A percentile compares a stretch with the other conserved stretches of the same genome.
These are phyloP conservation scores for Phytophthora podocarpi DNA, from an alignment of 352 stramenopile species.

Conservation along the genomic window DNA sequence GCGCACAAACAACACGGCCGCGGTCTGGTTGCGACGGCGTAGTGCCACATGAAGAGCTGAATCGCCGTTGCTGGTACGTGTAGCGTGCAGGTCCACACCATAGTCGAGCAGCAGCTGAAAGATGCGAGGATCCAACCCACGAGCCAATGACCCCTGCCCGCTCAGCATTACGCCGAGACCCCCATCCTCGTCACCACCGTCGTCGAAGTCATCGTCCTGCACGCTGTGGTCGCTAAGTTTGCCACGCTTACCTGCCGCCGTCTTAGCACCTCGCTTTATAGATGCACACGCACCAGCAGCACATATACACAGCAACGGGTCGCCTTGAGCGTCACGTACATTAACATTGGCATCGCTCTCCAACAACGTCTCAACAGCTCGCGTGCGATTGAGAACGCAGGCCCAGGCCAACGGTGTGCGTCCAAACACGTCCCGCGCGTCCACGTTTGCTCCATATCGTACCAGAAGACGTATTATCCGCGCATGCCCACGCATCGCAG, in stretches of 20 bases:
- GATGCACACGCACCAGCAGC: slow-evolving; percentile 50
- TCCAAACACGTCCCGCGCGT: slow-evolving; percentile 71
- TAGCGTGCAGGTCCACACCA: slow-evolving; percentile 62
- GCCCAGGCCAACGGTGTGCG: slow-evolving; percentile 75
- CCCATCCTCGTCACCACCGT: slow-evolving; percentile 29
- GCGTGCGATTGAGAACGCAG: slow-evolving; percentile 71
- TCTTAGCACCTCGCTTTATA: slow-evolving; percentile 30
- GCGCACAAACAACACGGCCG: slow-evolving; percentile 70
- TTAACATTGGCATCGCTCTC: slow-evolving; percentile 63
- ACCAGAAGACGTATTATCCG: slow-evolving; percentile 67
- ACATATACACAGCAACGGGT: slow-evolving; percentile 72
- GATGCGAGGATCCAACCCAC: slow-evolving; percentile 55
- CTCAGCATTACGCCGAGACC: slow-evolving; percentile 26
- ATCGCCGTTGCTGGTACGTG: slow-evolving; percentile 65
- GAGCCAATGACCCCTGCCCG: slow-evolving; percentile 29
- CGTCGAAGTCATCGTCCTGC: slow-evolving; percentile 29
- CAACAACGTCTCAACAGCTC: slow-evolving; percentile 61
- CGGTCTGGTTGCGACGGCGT: slow-evolving; percentile 68
- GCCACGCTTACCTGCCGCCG: slow-evolving; percentile 21
- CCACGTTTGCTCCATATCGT: slow-evolving; percentile 55
- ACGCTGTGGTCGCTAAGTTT: slow-evolving; percentile 30
- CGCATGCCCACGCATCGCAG: slow-evolving; percentile 73
- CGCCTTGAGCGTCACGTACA: slow-evolving; percentile 60
- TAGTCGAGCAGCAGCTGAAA: slow-evolving; percentile 57
- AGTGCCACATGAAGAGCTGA: slow-evolving; percentile 78